Conservation (phyloP, 192 early-diverging fungal species). For the Coemansia biformis region DNA sequence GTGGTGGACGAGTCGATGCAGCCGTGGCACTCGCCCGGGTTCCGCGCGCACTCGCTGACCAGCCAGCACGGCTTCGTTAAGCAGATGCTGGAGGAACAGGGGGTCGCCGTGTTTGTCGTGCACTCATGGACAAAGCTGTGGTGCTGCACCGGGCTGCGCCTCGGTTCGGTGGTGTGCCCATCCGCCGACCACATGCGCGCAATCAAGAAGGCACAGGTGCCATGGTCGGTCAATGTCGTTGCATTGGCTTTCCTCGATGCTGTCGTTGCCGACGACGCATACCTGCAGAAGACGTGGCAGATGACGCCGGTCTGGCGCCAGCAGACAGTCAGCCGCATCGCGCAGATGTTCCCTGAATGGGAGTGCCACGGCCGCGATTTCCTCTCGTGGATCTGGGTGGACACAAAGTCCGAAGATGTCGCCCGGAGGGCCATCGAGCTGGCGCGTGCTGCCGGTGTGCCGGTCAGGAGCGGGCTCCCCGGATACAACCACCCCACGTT, state of each 20-base stretch:
- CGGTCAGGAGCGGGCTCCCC: constrained; percentile 70
- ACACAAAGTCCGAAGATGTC: constrained; percentile 55
- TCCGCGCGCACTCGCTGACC: constrained; percentile 76
- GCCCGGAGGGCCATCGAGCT: constrained; percentile 60
- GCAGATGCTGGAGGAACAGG: constrained; percentile 55
- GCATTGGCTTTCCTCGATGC: constrained; percentile 78
- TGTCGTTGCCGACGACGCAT: constrained; percentile 65
- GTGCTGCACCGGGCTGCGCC: constrained; percentile 85
- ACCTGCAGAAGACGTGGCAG: constrained; percentile 73
- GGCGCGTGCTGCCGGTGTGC: constrained; percentile 74
- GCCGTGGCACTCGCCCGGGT: constrained; percentile 80
- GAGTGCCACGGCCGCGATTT: constrained; percentile 67
- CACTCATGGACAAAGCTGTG: constrained; percentile 95
- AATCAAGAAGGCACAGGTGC: constrained; percentile 78
- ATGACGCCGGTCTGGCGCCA: constrained; percentile 65
- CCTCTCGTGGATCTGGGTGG: constrained; percentile 85
- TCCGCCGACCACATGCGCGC: constrained; percentile 66
- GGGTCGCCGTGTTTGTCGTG: constrained; percentile 78
- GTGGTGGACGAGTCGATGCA: constrained; percentile 93
- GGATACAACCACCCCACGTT: constrained; percentile 71
- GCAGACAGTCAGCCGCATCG: constrained; percentile 36
- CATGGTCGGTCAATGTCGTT: constrained; percentile 88
- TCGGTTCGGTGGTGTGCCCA: constrained; percentile 84
- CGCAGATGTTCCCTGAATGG: constrained; percentile 52
- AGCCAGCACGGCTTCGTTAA: constrained; percentile 64